These are phyloP conservation scores for Phytophthora vignae DNA, from an alignment of 352 stramenopile species.

Conservation along the genomic window DNA sequence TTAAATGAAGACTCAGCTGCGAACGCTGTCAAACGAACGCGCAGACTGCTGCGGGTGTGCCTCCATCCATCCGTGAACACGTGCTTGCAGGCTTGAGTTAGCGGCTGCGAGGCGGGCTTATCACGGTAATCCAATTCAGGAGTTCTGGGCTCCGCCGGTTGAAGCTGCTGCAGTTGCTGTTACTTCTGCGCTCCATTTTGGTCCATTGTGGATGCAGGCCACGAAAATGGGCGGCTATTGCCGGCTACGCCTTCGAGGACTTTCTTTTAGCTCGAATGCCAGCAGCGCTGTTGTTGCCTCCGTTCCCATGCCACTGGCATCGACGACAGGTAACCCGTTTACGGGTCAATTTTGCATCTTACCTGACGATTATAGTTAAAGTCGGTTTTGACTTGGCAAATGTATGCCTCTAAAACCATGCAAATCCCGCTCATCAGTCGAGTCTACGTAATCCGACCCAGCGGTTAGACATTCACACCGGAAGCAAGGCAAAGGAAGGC, in stretches of 20 bases:
- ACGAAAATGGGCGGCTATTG: conserved; percentile 16
- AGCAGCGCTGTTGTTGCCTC: conserved; percentile 18
- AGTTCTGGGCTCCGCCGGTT: neutral
- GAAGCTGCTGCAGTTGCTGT: conserved; percentile 1
- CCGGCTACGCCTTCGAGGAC: neutral
- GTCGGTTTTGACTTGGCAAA: conserved; percentile 25
- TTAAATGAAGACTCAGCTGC: neutral
- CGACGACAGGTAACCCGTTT: conserved; percentile 10
- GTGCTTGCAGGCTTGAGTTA: neutral
- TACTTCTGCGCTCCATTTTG: conserved; percentile 5
- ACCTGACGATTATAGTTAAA: conserved; percentile 13
- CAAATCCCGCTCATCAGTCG: conserved; percentile 22
- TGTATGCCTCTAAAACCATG: conserved; percentile 19
- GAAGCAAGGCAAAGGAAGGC: conserved; percentile 6
- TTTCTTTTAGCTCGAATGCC: conserved; percentile 1
- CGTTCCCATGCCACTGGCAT: conserved; percentile 10
- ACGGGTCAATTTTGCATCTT: conserved; percentile 20
- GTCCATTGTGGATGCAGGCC: neutral
- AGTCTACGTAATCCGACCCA: conserved; percentile 32
- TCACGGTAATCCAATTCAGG: neutral
- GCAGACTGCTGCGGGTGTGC: neutral
- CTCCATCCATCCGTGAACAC: neutral
- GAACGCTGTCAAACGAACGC: neutral
- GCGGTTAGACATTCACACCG: conserved; percentile 25
- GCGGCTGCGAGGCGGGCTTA: neutral